phyloP scores from a whole-genome alignment of 768 basidiomycete species.

The Hygrocybe punicea region DNA sequence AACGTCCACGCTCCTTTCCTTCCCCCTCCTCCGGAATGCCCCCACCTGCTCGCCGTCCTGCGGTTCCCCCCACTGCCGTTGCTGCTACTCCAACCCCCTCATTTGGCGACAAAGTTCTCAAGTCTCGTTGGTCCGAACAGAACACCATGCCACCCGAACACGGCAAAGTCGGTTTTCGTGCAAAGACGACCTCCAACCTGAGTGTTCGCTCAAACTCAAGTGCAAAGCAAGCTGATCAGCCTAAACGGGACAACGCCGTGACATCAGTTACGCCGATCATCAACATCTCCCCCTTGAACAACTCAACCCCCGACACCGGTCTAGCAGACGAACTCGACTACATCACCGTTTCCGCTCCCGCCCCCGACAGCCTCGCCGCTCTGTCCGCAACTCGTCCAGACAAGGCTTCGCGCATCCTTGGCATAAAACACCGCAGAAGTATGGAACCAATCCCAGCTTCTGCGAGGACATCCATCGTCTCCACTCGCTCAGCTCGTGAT shows the following conservation, averaged over 20 bases:
- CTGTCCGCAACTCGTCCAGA: slow-evolving; percentile 47
- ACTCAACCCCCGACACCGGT: slow-evolving; percentile 24
- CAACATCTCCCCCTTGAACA: slow-evolving; percentile 45
- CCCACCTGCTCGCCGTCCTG: slow-evolving; percentile 24
- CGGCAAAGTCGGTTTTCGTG: slow-evolving; percentile 28
- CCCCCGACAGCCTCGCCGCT: slow-evolving; percentile 35
- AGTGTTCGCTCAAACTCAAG: neutral
- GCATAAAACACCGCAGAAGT: slow-evolving; percentile 67
- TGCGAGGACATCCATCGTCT: slow-evolving; percentile 71
- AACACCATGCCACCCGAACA: slow-evolving; percentile 31
- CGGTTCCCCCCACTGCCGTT: slow-evolving; percentile 35
- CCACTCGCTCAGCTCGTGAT: slow-evolving; percentile 63
- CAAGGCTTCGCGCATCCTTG: slow-evolving; percentile 76
- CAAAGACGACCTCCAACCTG: slow-evolving; percentile 30
- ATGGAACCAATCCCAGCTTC: slow-evolving; percentile 86
- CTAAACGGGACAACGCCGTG: slow-evolving; percentile 33
- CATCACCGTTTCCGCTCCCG: slow-evolving; percentile 49
- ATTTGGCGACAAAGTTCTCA: slow-evolving; percentile 42
- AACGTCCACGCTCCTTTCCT: too few relatives aligned
- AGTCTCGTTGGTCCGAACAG: slow-evolving; percentile 50
- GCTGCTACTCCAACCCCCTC: slow-evolving; percentile 36
- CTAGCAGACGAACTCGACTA: slow-evolving; percentile 75
- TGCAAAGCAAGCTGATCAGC: slow-evolving; percentile 21
- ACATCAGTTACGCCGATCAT: slow-evolving; percentile 49
- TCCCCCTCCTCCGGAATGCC: neutral